phyloP scores from a whole-genome alignment of 805 yeast species.

The Candida insectalens region DNA sequence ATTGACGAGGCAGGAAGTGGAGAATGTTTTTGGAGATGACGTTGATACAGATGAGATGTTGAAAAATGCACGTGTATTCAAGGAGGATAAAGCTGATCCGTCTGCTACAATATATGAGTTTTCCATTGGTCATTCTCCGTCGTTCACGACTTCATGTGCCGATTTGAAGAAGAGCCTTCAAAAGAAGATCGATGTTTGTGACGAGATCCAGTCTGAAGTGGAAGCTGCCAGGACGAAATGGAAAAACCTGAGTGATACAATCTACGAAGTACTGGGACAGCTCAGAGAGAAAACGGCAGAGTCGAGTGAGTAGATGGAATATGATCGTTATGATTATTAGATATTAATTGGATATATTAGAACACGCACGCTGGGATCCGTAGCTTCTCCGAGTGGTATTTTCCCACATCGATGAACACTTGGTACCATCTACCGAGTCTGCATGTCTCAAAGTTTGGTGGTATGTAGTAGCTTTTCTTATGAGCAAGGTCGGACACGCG shows the following conservation, averaged over 20 bases:
- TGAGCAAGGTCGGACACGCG: conserved; percentile 1
- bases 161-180: conserved; percentile 14
- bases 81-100: conserved; percentile 9
- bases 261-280: too few species aligned
- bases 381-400: conserved; percentile 1
- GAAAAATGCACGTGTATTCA: conserved; percentile 14
- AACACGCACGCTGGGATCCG: neutral
- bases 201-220: conserved; percentile 11
- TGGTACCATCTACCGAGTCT: conserved; percentile 8
- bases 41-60: conserved; percentile 14
- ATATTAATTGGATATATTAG: too few species aligned
- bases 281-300: too few species aligned
- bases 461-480: conserved; percentile 5
- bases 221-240: conserved; percentile 14
- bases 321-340: too few species aligned
- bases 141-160: conserved; percentile 13
- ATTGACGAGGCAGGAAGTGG: conserved; percentile 15
- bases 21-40: conserved; percentile 19
- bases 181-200: conserved; percentile 18
- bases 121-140: conserved; percentile 8
- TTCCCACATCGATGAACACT: conserved; percentile 7
- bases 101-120: conserved; percentile 15
- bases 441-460: conserved; percentile 11
- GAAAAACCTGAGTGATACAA: too few species aligned
- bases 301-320: too few species aligned